Evolutionary conservation across 2,329 filamentous ascomycete genomes (phyloP).

Genomic region (Emmonsiellopsis sp.): DNA sequence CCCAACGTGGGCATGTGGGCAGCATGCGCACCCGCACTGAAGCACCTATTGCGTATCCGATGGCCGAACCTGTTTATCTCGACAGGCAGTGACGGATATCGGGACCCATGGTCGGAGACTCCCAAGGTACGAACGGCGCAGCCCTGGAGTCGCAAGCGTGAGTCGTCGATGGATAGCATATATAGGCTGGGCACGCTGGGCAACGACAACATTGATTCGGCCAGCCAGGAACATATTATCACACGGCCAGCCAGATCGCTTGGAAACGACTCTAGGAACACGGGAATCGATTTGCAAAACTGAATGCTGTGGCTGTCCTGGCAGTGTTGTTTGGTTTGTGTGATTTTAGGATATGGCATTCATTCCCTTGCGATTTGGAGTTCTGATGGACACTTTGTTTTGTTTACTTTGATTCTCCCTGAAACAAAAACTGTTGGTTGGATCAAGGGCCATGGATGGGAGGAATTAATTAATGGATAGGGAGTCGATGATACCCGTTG

Average conservation of each 20-base stretch:
- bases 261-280: background rate
- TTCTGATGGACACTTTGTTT: no score
- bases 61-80: background rate
- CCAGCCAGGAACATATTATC: background rate
- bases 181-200: background rate
- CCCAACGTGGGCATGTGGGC: slow-evolving; percentile 4
- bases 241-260: background rate
- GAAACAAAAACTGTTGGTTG: no score
- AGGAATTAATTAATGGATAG: no score
- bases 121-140: no score
- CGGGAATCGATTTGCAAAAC: background rate
- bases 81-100: background rate
- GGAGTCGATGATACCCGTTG: no score
- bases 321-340: no score
- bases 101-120: background rate
- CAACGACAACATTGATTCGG: background rate
- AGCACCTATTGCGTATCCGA: background rate
- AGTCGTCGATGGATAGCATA: background rate
- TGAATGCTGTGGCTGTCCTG: no score
- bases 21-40: background rate
- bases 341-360: no score
- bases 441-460: no score
- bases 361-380: no score
- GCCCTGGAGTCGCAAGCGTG: background rate
- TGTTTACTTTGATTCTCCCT: no score